phyloP scores from a whole-genome alignment of 2,329 filamentous ascomycete genomes.

The Cladophialophora yegresii region DNA sequence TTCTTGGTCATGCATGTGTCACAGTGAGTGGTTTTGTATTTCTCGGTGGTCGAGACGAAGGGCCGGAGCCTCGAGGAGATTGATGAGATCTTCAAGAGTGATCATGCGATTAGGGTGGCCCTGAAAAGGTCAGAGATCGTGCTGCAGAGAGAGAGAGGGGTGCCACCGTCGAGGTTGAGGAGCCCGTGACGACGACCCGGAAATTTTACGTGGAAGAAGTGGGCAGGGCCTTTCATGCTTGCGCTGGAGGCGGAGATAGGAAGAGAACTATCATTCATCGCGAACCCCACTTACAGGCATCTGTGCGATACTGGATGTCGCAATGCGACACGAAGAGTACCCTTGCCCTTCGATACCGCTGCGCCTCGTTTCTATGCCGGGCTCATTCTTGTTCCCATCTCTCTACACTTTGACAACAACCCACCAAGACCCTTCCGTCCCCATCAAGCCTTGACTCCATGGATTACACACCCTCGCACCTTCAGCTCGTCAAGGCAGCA shows the following conservation, averaged over 20 bases:
- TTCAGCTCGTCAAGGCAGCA: background rate
- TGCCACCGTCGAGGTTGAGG: background rate
- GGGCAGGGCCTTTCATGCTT: background rate
- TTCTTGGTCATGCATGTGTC: constrained; percentile 17
- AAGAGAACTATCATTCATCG: background rate
- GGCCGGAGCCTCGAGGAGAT: constrained; percentile 10
- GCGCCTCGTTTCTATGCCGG: background rate
- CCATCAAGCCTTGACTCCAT: background rate
- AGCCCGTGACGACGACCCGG: background rate
- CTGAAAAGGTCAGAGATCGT: constrained; percentile 5
- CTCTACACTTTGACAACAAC: background rate
- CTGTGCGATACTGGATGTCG: background rate
- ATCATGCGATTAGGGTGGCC: constrained; percentile 1
- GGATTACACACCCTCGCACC: background rate
- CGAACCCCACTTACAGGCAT: background rate
- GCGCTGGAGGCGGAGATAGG: background rate
- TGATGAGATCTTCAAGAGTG: constrained; percentile 7
- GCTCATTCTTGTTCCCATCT: background rate
- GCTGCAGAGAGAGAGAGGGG: background rate
- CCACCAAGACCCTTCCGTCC: background rate
- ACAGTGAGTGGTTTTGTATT: constrained; percentile 8
- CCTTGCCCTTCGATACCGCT: background rate
- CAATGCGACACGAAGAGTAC: background rate
- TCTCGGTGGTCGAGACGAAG: constrained; percentile 37
- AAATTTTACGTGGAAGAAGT: background rate